Evolutionary conservation across 495 filamentous ascomycete genomes (phyloP).

Genomic region (Lasiosphaeria miniovina): DNA sequence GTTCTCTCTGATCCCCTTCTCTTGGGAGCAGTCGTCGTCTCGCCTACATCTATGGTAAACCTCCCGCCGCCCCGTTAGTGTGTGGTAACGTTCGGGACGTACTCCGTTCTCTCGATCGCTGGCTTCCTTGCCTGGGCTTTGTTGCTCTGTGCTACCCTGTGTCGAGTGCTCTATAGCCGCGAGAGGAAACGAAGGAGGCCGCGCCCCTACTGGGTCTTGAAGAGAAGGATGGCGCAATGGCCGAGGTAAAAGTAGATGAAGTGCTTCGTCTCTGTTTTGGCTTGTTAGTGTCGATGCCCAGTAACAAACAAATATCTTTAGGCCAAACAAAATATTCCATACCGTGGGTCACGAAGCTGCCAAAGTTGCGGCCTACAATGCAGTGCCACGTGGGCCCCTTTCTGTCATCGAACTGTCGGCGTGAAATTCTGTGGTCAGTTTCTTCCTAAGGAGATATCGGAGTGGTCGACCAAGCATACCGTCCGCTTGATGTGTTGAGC

Average conservation of each 20-base stretch:
- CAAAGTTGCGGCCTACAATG: constrained; percentile 97
- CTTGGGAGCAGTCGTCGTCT: too few species aligned
- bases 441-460: neutral
- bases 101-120: neutral
- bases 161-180: constrained; percentile 3
- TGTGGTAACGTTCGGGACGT: neutral
- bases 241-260: constrained; percentile 99
- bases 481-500: constrained; percentile 97
- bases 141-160: neutral
- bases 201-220: constrained; percentile 84
- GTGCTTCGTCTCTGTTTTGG: constrained; percentile 83
- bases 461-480: constrained; percentile 42
- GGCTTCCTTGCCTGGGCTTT: neutral
- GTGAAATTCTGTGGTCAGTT: constrained; percentile 4
- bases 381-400: constrained; percentile 98
- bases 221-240: constrained; percentile 95
- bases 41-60: neutral
- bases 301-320: too few species aligned
- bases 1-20: too few species aligned
- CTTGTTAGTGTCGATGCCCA: too few species aligned
- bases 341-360: constrained; percentile 99
- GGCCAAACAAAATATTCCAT: constrained; percentile 22
- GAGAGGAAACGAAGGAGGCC: constrained; percentile 19
- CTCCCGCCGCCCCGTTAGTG: neutral
- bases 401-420: constrained; percentile 73